phyloP scores from a whole-genome alignment of 2,329 filamentous ascomycete species.

The Calonectria pauciramosa region DNA sequence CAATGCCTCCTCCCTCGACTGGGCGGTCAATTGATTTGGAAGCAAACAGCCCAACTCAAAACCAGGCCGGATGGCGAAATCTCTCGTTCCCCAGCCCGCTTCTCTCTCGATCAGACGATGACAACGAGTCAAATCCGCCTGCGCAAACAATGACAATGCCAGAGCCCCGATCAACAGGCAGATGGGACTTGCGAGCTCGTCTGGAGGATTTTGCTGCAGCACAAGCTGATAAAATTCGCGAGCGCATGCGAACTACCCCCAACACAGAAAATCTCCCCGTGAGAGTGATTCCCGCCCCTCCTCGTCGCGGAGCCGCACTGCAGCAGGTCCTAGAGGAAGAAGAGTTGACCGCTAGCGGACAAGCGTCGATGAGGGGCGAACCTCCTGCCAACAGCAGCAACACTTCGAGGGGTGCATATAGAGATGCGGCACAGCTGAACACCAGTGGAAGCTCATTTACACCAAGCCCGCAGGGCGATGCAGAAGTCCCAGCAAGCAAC shows the following conservation, averaged over 20 bases:
- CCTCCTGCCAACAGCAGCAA: slow-evolving; percentile 34
- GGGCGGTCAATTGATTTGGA: slow-evolving; percentile 44
- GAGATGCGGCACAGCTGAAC: slow-evolving; percentile 35
- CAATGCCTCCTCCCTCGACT: slow-evolving; percentile 28
- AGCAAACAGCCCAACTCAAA: slow-evolving; percentile 41
- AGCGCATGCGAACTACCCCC: slow-evolving; percentile 66
- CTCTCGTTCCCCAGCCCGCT: slow-evolving; percentile 37
- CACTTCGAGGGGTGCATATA: slow-evolving; percentile 42
- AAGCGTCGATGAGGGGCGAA: slow-evolving; percentile 31
- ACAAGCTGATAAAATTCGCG: slow-evolving; percentile 72
- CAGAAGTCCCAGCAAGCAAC: slow-evolving; percentile 48
- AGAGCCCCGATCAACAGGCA: slow-evolving; percentile 37
- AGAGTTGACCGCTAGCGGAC: slow-evolving; percentile 43
- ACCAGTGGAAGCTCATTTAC: slow-evolving; percentile 42
- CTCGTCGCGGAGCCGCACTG: slow-evolving; percentile 68
- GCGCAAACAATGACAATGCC: slow-evolving; percentile 17
- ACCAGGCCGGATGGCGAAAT: slow-evolving; percentile 46
- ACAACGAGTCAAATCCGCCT: slow-evolving; percentile 23
- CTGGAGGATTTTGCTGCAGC: slow-evolving; percentile 73
- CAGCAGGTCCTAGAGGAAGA: slow-evolving; percentile 71
- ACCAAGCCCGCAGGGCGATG: slow-evolving; percentile 41
- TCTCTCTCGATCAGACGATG: slow-evolving; percentile 29
- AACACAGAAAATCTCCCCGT: slow-evolving; percentile 70
- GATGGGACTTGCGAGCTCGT: slow-evolving; percentile 70
- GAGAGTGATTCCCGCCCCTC: slow-evolving; percentile 73